phyloP scores from a whole-genome alignment of 1,284 basidiomycete genomes.

The Sporisorium scitamineum region DNA sequence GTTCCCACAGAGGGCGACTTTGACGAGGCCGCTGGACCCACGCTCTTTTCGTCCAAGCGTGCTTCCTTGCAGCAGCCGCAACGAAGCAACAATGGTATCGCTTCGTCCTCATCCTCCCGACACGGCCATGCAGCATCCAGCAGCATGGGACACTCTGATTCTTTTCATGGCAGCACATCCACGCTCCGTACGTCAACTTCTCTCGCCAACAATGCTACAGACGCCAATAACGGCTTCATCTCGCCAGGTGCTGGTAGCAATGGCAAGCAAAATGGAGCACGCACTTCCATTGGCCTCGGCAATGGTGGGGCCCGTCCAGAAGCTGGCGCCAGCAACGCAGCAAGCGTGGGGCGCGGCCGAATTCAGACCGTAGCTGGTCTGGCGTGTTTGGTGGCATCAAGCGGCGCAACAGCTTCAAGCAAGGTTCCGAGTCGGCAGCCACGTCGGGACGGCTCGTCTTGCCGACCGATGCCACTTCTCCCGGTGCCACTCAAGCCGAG shows the following conservation, averaged over 20 bases:
- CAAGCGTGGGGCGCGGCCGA: slow-evolving; percentile 32
- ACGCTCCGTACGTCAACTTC: slow-evolving; percentile 31
- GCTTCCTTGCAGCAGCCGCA: slow-evolving; percentile 27
- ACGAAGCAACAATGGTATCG: slow-evolving; percentile 10
- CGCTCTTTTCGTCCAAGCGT: slow-evolving; percentile 41
- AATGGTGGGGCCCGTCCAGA: not conserved
- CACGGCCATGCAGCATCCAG: slow-evolving; percentile 33
- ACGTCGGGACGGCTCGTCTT: slow-evolving; percentile 15
- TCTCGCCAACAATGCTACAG: slow-evolving; percentile 15
- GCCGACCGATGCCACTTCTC: slow-evolving; percentile 7
- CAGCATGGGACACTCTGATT: slow-evolving; percentile 24
- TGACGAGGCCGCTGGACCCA: slow-evolving; percentile 54
- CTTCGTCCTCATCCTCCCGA: slow-evolving; percentile 14
- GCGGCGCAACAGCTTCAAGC: slow-evolving; percentile 57
- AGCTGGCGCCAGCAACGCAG: slow-evolving; percentile 7
- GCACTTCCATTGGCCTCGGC: slow-evolving; percentile 2
- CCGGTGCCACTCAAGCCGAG: slow-evolving; percentile 2
- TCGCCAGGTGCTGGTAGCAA: slow-evolving; percentile 10
- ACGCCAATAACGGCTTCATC: not conserved
- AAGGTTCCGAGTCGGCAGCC: slow-evolving; percentile 38
- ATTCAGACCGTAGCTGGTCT: slow-evolving; percentile 48
- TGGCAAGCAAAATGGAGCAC: slow-evolving; percentile 1
- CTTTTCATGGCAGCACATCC: slow-evolving; percentile 25
- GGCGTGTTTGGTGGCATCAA: slow-evolving; percentile 52
- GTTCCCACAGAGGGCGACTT: slow-evolving; percentile 55